Conservation (phyloP, 2,329 filamentous ascomycete genomes). For the Apiospora aurea region DNA sequence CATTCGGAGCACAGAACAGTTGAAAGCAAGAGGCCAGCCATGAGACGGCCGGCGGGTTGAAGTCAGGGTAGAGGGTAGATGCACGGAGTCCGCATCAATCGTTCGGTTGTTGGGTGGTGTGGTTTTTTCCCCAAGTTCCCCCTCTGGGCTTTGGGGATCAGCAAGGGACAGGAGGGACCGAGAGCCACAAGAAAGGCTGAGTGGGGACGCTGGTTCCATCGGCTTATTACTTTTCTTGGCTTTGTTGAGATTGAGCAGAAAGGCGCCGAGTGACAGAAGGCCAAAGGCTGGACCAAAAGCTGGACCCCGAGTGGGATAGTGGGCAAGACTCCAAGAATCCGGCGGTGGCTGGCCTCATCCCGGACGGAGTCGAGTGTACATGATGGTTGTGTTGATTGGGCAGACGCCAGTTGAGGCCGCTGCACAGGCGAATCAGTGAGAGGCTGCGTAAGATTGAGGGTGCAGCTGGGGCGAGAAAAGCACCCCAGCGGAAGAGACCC, state of each 20-base stretch:
- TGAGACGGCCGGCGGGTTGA: background rate
- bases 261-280: background rate
- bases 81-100: constrained; percentile 12
- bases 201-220: background rate
- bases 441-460: background rate
- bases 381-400: constrained; percentile 13
- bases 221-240: constrained; percentile 13
- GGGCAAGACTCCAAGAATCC: background rate
- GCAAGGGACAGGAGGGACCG: background rate
- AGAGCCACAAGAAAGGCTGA: background rate
- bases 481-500: constrained; percentile 15
- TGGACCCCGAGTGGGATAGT: constrained; percentile 14
- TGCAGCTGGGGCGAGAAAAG: background rate
- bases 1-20: background rate
- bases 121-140: background rate
- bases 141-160: constrained; percentile 5
- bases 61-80: constrained; percentile 4
- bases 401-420: background rate
- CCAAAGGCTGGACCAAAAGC: background rate
- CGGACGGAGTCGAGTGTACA: background rate
- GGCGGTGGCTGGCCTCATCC: constrained; percentile 7
- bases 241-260: constrained; percentile 20
- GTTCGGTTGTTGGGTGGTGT: constrained; percentile 11
- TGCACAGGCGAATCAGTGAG: constrained; percentile 8
- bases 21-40: background rate